Evolutionary conservation across 2,329 filamentous ascomycete genomes (phyloP), one percentile per base, ranked within the genome.

Genomic region (Sodiomyces alkalinus): DNA sequence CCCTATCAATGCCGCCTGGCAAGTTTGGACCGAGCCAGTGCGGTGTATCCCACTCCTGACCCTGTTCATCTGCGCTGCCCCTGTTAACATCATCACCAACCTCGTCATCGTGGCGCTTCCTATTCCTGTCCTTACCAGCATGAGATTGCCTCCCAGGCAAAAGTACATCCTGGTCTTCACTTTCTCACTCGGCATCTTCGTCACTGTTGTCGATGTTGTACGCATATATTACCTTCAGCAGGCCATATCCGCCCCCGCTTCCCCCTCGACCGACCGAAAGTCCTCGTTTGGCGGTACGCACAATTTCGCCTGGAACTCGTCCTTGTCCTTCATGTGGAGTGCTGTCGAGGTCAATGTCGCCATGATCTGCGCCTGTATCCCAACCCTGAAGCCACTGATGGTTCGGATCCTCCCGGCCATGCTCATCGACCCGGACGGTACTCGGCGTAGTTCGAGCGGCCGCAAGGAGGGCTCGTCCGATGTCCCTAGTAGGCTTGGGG

Each of bases 11-110:
- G 77, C 80, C 16, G 77, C 74, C 9, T 92, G 81, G 56, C 52
- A 59, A 33, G 39, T 51, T 3, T 42, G 41, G 7, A 38, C 47
- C 11, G 34, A 42, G 4, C 41, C 53, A 4, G 42, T 43, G 9
- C 47, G 52, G 13, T 75, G 70, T 38, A 64, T 74, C 29, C 64
- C 70, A 1, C 50, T 74, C 4, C 54, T 73, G 17, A 73, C 68
- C 39, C 67, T 73, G 35, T 74, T 74, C 42, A 70, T 74, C 28
- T 74, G 70, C 46, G 87, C 85, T 5, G 80, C 86, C 0, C 86
- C 87, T 0, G 71, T 93, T 46, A 94, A 94, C 53, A 81, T 94
- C 41, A 76, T 92, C 36, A 92, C 85, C 13, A 86, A 94, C 45
- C 60, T 94, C 31, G 80, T 81, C 23, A 83, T 94, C 28, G 61